A percentile compares a stretch with the other conserved stretches of the same genome.
These are phyloP conservation scores for Pleurotus citrinopileatus DNA, from an alignment of 768 basidiomycete species.

Conservation along the genomic window DNA sequence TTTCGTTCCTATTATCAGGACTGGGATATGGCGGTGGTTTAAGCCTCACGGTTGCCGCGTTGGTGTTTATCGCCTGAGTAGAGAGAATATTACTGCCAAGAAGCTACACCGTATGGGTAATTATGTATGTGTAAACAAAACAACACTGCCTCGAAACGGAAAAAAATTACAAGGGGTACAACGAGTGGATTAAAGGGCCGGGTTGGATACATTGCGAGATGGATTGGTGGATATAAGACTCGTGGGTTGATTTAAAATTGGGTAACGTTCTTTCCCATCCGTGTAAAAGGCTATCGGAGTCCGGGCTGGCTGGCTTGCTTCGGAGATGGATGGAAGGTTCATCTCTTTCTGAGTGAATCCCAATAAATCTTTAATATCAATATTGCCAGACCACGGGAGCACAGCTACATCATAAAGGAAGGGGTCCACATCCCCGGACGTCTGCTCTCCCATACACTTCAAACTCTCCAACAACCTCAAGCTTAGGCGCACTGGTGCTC, in stretches of 20 bases:
- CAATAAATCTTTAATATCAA: slow-evolving; percentile 30
- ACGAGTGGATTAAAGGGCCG: no score
- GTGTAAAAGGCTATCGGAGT: slow-evolving; percentile 13
- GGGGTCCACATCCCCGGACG: slow-evolving; percentile 36
- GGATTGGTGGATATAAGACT: slow-evolving; percentile 6
- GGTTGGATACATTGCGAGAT: no score
- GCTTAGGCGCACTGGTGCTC: slow-evolving; percentile 34
- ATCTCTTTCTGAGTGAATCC: slow-evolving; percentile 20
- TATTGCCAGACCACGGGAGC: slow-evolving; percentile 33
- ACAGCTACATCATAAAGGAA: slow-evolving; percentile 38
- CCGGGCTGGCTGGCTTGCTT: slow-evolving; percentile 9
- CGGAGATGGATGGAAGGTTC: slow-evolving; percentile 5
- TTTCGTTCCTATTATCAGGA: background rate
- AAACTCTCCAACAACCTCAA: slow-evolving; percentile 58
- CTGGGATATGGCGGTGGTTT: no score
- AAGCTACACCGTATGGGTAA: slow-evolving; percentile 4
- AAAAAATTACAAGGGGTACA: no score
- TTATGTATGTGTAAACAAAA: background rate
- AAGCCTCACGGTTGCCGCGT: background rate
- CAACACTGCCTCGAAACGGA: no score
- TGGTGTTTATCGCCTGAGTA: background rate
- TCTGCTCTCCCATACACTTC: slow-evolving; percentile 40
- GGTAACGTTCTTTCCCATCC: slow-evolving; percentile 13
- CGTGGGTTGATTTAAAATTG: slow-evolving; percentile 6
- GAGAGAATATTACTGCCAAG: background rate